Percentiles rank a stretch among this genome's conserved stretches.
Conservation (phyloP, 345 rosid species). For the Balakata baccata region DNA sequence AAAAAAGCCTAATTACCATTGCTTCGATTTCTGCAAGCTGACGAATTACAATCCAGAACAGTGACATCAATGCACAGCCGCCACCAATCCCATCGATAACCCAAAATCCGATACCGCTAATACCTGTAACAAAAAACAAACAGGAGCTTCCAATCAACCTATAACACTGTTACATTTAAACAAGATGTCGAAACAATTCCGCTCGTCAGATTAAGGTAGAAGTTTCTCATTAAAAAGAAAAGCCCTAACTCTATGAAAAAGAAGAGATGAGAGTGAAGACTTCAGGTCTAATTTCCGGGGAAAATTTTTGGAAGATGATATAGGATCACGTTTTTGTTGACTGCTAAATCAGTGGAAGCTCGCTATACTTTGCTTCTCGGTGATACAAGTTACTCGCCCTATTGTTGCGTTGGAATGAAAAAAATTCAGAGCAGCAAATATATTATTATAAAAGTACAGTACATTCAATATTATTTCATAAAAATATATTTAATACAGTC, state of each 20-base stretch:
- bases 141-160: not conserved
- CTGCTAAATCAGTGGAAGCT: not conserved
- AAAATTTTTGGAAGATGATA: not conserved
- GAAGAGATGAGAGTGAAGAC: too few relatives aligned
- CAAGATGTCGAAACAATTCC: not conserved
- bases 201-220: slow-evolving; percentile 1
- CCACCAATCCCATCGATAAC: slow-evolving; percentile 12
- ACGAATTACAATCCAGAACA: slow-evolving; percentile 53
- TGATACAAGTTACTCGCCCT: too few relatives aligned
- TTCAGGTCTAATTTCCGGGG: not conserved
- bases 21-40: slow-evolving; percentile 55
- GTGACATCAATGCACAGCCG: slow-evolving; percentile 53
- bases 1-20: slow-evolving; percentile 38
- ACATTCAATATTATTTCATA: too few relatives aligned
- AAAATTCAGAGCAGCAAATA: too few relatives aligned
- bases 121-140: slow-evolving; percentile 2
- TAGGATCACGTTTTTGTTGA: not conserved
- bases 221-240: not conserved
- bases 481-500: too few relatives aligned
- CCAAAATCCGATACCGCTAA: slow-evolving; percentile 9
- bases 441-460: too few relatives aligned
- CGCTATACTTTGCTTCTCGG: not conserved
- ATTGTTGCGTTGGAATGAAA: too few relatives aligned
- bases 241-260: not conserved
- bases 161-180: not conserved